These are phyloP conservation scores for Paecilomyces variotii DNA, from an alignment of 2,329 filamentous ascomycete genomes.

Conservation along the genomic window DNA sequence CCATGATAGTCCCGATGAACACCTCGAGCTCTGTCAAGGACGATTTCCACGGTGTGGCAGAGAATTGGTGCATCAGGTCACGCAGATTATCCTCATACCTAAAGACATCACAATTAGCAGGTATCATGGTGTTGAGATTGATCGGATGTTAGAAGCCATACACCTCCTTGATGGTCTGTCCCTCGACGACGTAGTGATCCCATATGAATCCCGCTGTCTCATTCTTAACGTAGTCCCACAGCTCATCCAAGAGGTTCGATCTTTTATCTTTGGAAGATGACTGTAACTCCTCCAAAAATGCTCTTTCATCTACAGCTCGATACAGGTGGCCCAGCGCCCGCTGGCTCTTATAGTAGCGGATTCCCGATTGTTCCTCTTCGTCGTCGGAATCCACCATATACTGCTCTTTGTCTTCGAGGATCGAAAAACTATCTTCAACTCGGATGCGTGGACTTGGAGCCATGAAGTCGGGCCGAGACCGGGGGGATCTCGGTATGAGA, in stretches of 20 bases:
- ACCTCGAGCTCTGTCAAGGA: constrained; percentile 45
- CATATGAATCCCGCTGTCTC: constrained; percentile 16
- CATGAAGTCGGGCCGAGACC: constrained; percentile 10
- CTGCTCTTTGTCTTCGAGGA: constrained; percentile 5
- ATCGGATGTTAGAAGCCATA: constrained; percentile 5
- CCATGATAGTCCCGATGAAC: constrained; percentile 50
- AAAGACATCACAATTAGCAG: constrained; percentile 8
- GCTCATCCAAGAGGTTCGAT: not conserved
- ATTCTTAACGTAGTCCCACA: constrained; percentile 8
- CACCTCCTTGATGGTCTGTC: constrained; percentile 12
- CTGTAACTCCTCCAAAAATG: constrained; percentile 35
- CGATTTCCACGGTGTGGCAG: constrained; percentile 39
- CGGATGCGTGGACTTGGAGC: constrained; percentile 15
- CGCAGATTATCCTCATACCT: constrained; percentile 43
- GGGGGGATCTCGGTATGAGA: constrained; percentile 6
- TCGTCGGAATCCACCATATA: constrained; percentile 4
- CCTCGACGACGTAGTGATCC: constrained; percentile 12
- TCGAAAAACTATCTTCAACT: constrained; percentile 7
- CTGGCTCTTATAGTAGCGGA: constrained; percentile 57
- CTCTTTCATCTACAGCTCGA: constrained; percentile 61
- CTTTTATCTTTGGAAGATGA: not conserved
- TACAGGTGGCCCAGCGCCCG: constrained; percentile 66
- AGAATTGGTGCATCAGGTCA: constrained; percentile 30
- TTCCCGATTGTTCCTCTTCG: constrained; percentile 19
- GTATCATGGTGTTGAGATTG: not conserved